phyloP scores from a whole-genome alignment of 2,329 filamentous ascomycete genomes.

The Stachybotrys elegans region DNA sequence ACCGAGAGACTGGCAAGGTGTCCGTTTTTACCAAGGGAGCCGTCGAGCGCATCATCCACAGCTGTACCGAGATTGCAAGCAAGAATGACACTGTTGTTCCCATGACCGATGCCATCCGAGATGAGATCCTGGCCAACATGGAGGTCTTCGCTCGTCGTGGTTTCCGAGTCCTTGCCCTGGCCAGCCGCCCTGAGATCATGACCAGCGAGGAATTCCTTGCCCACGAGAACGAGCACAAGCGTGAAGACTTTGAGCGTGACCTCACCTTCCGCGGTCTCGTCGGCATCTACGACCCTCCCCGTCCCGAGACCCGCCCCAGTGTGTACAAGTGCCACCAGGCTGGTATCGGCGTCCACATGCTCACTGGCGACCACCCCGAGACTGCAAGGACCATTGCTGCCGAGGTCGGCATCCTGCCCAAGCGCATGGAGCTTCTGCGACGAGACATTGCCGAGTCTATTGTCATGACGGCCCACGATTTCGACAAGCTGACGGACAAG shows the following conservation, averaged over 20 bases:
- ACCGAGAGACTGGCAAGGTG: conserved; percentile 19
- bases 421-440: conserved; percentile 32
- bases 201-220: conserved; percentile 23
- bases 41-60: conserved; percentile 59
- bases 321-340: conserved; percentile 52
- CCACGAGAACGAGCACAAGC: conserved; percentile 11
- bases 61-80: conserved; percentile 44
- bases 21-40: conserved; percentile 56
- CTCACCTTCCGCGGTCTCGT: conserved; percentile 61
- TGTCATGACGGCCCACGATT: conserved; percentile 59
- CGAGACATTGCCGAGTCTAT: conserved; percentile 47
- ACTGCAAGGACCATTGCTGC: conserved; percentile 56
- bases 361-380: conserved; percentile 59
- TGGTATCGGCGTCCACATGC: conserved; percentile 59
- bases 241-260: conserved; percentile 39
- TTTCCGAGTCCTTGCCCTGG: conserved; percentile 61
- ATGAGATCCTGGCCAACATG: conserved; percentile 58
- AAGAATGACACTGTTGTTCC: not conserved
- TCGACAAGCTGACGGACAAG: conserved; percentile 57
- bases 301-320: conserved; percentile 51
- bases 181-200: conserved; percentile 23
- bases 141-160: conserved; percentile 59
- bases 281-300: conserved; percentile 64
- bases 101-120: conserved; percentile 28
- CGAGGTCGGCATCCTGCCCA: conserved; percentile 54